Base-by-base conservation (phyloP, 306 rosid genomes). In the Lathyrus aphaca region DNA sequence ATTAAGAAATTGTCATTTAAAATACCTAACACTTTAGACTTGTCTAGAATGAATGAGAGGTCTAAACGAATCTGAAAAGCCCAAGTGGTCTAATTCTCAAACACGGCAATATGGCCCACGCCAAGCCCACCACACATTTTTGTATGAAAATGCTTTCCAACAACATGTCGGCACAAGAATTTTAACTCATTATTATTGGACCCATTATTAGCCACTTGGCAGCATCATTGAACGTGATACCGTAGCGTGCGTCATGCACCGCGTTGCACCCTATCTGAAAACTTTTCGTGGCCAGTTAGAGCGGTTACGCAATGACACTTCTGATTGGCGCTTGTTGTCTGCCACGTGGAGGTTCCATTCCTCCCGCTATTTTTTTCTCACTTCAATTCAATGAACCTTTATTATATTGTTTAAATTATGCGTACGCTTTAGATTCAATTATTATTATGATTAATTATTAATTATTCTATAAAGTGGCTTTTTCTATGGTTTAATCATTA, bases 271-370 rank as follows among this genome's bases (percentile, higher is more conserved):
- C 30, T 58, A 70, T 50, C 44, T 0, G 0, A 5, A 63, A 81
- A 30, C n/a, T 6, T n/a, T 15, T 32, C 43, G 4, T 21, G 71
- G 62, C 80, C 64, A 57, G 70, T 78, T 65, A 8, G 5, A 55
- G 76, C 69, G 73, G 81, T 66, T 78, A 29, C 56, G 3, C 12
- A 44, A 16, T 14, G 13, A 15, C 50, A 38, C 8, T 23, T 44
- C 16, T 2, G 71, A 61, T 78, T 78, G 78, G 75, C 78, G 66
- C 74, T 72, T 42, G 61, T 51, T 78, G 81, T 64, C 48, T 10
- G 79, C 91, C 96, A 87, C 91, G 91, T 87, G 88, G 80, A 37
- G 10, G 38, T 37, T 69, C 82, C 81, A 72, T 80, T 77, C 62
- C 72, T 43, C 85, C 85, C 68, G 81, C 82, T 66, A 16, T 56